phyloP scores from a whole-genome alignment of 805 yeast genomes.

The Lipomyces sp. region DNA sequence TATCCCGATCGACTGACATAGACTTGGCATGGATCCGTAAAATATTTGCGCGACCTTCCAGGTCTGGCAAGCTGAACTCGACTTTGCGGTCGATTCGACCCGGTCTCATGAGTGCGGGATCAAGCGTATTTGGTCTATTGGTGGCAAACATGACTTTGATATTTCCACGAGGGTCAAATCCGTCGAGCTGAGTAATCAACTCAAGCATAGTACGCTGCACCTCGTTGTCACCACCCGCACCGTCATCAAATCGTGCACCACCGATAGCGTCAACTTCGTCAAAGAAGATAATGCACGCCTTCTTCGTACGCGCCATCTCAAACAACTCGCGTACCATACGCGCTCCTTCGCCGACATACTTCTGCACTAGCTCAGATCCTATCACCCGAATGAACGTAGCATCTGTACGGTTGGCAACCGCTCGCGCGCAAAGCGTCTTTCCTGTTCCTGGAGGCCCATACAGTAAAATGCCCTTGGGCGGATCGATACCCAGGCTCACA shows the following conservation, averaged over 20 bases:
- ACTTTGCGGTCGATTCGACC: constrained; percentile 99
- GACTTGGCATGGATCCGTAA: constrained; percentile 96
- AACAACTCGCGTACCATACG: constrained; percentile 98
- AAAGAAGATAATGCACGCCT: constrained; percentile 96
- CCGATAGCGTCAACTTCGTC: constrained; percentile 99
- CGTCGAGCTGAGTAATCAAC: constrained; percentile 95
- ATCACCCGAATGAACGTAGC: constrained; percentile 98
- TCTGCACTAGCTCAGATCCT: constrained; percentile 97
- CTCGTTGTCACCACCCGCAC: constrained; percentile 97
- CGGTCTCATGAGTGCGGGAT: constrained; percentile 96
- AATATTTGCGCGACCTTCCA: constrained; percentile 97
- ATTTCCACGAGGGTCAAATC: constrained; percentile 98
- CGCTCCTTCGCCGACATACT: constrained; percentile 99
- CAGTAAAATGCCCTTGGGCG: constrained; percentile 95
- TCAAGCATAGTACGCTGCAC: constrained; percentile 99
- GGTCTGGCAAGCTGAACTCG: constrained; percentile 93
- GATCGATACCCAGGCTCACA: constrained; percentile 96
- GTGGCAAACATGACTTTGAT: constrained; percentile 99
- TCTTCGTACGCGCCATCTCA: constrained; percentile 98
- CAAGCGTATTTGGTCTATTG: constrained; percentile 95
- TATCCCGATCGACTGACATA: constrained; percentile 96
- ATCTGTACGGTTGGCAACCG: constrained; percentile 98
- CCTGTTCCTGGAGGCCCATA: constrained; percentile 99
- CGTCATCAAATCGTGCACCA: constrained; percentile 99
- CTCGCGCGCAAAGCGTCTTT: constrained; percentile 96